Evolutionary conservation across 495 filamentous ascomycete species (phyloP), one percentile per base, ranked within the genome.

Genomic region (Pseudomonodictys pantanalensis): DNA sequence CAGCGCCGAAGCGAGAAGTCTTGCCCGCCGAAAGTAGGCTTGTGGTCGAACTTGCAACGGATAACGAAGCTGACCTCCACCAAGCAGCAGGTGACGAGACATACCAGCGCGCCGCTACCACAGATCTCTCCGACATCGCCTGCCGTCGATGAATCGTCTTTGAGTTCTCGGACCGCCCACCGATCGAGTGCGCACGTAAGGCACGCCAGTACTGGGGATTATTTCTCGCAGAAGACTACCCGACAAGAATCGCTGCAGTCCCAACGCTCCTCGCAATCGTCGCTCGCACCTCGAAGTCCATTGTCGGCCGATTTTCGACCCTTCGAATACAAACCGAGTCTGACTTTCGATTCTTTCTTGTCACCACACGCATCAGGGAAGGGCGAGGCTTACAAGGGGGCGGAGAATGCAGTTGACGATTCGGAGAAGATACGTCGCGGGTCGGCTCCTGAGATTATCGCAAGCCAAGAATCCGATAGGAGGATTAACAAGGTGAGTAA

Each of bases 281-380:
- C 45, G 29, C 11, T 56, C n/a, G 25, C 23, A 2, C n/a, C n/a
- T n/a, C n/a, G n/a, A n/a, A n/a, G n/a, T n/a, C n/a, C n/a, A n/a
- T n/a, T n/a, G n/a, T n/a, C n/a, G n/a, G n/a, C n/a, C n/a, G n/a
- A n/a, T n/a, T n/a, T n/a, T n/a, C n/a, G n/a, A n/a, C n/a, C n/a
- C n/a, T 47, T 41, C 20, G 11, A 29, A 30, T 7, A 18, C 22
- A 60, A 46, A 3, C 29, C 52, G 3, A 33, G 56, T 10, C n/a
- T 54, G 23, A 56, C 59, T 1, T 62, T 62, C 29, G 59, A 62
- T 26, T 25, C n/a, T 1, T 62, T 62, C 46, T 23, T 62, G 25
- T 43, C 24, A 29, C 59, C 44, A 4, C 59, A 62, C 41, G 23
- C 10, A n/a, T 50, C 52, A 15, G 59, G 59, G 12, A 62, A 62